phyloP scores from a whole-genome alignment of 2,329 filamentous ascomycete species.

The Stagonosporopsis chrysanthemi region DNA sequence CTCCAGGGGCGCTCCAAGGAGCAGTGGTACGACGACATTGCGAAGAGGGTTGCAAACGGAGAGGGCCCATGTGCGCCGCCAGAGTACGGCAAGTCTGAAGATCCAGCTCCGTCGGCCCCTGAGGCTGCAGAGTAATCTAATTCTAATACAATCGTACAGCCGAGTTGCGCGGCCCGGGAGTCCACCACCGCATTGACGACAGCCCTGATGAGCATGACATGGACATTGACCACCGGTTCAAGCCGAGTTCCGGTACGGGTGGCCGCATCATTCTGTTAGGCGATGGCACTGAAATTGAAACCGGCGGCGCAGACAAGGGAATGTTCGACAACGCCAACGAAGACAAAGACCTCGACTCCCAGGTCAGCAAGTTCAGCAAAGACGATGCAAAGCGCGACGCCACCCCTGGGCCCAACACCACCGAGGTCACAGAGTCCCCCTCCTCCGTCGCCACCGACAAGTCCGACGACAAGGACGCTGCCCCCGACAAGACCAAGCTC shows the following conservation, averaged over 20 bases:
- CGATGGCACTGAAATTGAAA: slow-evolving; percentile 91
- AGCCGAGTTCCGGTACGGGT: slow-evolving; percentile 67
- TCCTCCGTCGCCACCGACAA: slow-evolving; percentile 50
- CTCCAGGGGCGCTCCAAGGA: slow-evolving; percentile 92
- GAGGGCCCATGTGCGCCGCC: slow-evolving; percentile 98
- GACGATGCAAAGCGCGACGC: slow-evolving; percentile 34
- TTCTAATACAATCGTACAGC: slow-evolving; percentile 52
- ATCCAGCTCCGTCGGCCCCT: slow-evolving; percentile 46
- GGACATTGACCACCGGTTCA: slow-evolving; percentile 72
- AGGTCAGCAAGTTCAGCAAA: slow-evolving; percentile 71
- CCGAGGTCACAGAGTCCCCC: slow-evolving; percentile 44
- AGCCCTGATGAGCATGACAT: slow-evolving; percentile 71
- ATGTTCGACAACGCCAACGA: slow-evolving; percentile 93
- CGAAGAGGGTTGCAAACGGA: slow-evolving; percentile 90
- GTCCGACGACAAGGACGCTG: slow-evolving; percentile 32
- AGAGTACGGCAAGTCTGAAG: slow-evolving; percentile 90
- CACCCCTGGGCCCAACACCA: slow-evolving; percentile 21
- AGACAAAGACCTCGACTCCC: slow-evolving; percentile 84
- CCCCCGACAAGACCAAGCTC: slow-evolving; percentile 15
- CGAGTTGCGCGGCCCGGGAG: slow-evolving; percentile 60
- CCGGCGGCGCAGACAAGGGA: slow-evolving; percentile 86
- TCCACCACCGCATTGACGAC: slow-evolving; percentile 60
- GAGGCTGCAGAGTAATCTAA: slow-evolving; percentile 43
- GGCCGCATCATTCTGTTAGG: slow-evolving; percentile 94
- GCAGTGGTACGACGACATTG: slow-evolving; percentile 97